A percentile compares a stretch with the other conserved stretches of the same genome.
Conservation (phyloP, 148 eudicot species). For the Mesembryanthemum crystallinum region DNA sequence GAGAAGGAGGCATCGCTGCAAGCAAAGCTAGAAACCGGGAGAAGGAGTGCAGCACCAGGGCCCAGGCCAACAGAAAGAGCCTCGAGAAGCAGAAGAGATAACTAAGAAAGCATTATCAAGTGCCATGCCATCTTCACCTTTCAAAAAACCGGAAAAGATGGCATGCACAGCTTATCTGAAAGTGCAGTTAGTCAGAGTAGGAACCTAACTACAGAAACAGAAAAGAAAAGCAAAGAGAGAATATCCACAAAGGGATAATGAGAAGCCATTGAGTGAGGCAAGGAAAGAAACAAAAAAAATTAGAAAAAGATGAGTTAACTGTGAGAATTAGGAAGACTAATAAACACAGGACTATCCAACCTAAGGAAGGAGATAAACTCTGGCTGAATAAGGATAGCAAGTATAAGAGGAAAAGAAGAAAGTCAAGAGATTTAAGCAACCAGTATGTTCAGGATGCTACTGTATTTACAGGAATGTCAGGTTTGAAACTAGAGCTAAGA, state of each 20-base stretch:
- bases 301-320: not conserved
- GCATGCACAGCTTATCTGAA: constrained; percentile 27
- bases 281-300: not conserved
- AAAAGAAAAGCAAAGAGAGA: constrained; percentile 4
- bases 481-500: constrained; percentile 29
- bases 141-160: constrained; percentile 55
- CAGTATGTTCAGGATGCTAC: constrained; percentile 40
- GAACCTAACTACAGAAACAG: constrained; percentile 30
- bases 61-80: not conserved
- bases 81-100: constrained; percentile 7
- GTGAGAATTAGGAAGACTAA: constrained; percentile 3
- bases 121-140: constrained; percentile 44
- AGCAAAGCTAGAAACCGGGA: not conserved
- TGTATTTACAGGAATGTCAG: constrained; percentile 39
- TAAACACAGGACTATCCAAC: constrained; percentile 3
- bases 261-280: constrained; percentile 23
- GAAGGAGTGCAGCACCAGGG: not conserved
- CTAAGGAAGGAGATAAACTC: not conserved
- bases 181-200: constrained; percentile 27
- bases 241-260: constrained; percentile 13
- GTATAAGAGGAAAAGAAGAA: constrained; percentile 6
- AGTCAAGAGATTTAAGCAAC: constrained; percentile 20
- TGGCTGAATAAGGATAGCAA: not conserved
- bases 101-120: not conserved
- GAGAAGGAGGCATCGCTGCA: not conserved